Evolutionary conservation across 1,284 basidiomycete species (phyloP).

Genomic region (Laetiporus sulphureus): DNA sequence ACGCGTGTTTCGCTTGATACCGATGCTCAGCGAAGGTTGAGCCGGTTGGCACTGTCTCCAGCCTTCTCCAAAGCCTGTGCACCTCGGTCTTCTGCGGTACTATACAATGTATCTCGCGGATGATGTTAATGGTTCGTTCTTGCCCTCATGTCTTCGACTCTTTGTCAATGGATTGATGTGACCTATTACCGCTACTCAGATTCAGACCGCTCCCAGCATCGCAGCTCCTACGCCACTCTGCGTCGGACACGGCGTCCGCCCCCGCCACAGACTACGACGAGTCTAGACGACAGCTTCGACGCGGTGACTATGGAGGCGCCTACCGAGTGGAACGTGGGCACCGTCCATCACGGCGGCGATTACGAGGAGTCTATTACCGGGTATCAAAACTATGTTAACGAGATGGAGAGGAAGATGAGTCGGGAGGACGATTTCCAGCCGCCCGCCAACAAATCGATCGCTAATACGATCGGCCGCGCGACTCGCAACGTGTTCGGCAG

Average conservation of each 20-base stretch:
- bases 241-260: conserved; percentile 22
- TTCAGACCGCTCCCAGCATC: conserved; percentile 3
- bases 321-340: conserved; percentile 22
- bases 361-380: conserved; percentile 28
- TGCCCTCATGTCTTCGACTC: background rate
- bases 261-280: conserved; percentile 29
- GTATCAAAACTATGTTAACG: conserved; percentile 39
- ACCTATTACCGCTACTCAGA: conserved; percentile 1
- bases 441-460: background rate
- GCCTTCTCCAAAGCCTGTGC: too few relatives aligned
- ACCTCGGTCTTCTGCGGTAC: background rate
- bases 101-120: conserved; percentile 15
- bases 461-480: conserved; percentile 5
- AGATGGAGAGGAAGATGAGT: conserved; percentile 39
- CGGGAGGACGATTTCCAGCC: conserved; percentile 23
- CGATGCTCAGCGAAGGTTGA: conserved; percentile 7
- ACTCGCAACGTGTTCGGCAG: conserved; percentile 3
- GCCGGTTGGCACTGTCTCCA: too few relatives aligned
- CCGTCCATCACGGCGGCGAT: conserved; percentile 25
- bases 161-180: background rate
- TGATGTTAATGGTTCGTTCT: conserved; percentile 10
- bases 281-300: conserved; percentile 36
- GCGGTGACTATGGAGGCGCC: conserved; percentile 30
- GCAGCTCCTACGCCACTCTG: conserved; percentile 1
- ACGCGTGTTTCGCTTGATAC: conserved; percentile 20